Base-by-base conservation (phyloP, 805 yeast species). In the Yamadazyma laniorum region DNA sequence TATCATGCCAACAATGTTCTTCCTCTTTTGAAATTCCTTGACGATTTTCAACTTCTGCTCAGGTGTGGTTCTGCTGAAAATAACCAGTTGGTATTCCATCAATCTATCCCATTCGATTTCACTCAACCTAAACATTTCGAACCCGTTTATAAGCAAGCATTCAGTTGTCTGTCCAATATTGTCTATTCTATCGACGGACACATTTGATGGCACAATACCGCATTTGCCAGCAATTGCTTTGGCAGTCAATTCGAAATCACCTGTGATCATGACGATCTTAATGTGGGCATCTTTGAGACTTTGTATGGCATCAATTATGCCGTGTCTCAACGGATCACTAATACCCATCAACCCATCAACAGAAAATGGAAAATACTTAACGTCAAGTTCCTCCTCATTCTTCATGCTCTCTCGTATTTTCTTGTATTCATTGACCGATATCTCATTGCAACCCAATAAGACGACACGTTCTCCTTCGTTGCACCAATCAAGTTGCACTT, bases 241-340 rank as follows among this genome's bases (percentile, higher is more conserved):
- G 1, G 75, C 80, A 19, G 80, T 75, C 11, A 70, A 53, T 47
- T 71, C 75, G 44, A 67, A 74, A 51, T 76, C 82, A 41, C 81
- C 80, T n/a, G 75, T 70, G 16, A 69, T 65, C 74, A 70, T 69
- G 5, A 61, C 59, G 12, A 63, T 52, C 32, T 58, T 66, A 37
- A 70, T 60, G 11, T 74, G 72, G 6, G 75, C 74, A 15, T 41
- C 50, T 38, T 61, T 59, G 25, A 69, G 54, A 5, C 50, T 54
- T 5, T 39, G 29, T 21, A 70, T 49, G 13, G 67, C 69, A 12
- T 52, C 52, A 23, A 47, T 56, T 25, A 67, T 58, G 18, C 55
- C 61, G 34, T 59, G 58, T 42, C 69, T 59, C 35, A 71, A 70
- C 4, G 75, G 75, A 50, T 70, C 76, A 30, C 61, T 59, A 25